Base-by-base conservation (phyloP, 2,329 filamentous ascomycete species). In the Verticillium isaacii region DNA sequence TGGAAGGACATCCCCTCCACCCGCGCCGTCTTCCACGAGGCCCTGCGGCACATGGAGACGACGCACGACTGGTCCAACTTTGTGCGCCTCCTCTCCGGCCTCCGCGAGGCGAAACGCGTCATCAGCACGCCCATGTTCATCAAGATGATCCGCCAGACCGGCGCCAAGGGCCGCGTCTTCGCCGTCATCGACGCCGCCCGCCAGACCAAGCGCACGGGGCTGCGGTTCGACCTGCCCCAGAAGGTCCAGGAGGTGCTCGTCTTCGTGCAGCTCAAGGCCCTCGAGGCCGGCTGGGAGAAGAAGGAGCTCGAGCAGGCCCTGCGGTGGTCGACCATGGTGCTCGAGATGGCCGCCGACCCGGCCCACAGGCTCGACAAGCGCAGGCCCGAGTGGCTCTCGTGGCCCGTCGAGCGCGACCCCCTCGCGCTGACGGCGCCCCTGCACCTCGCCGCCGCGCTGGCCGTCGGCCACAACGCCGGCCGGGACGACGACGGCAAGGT, bases 161-260 rank as follows among this genome's bases (percentile, higher is more conserved):
- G 76, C 59, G 25, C 60, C 32, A 72, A 71, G 59, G 80, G 78
- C 52, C 75, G 76, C 62, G 72, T 83, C 45, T 75, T 73, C 68
- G 67, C 76, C 14, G 70, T 86, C 37, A 76, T 87, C 65, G 81
- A 85, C 63, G 80, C 78, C 66, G 78, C 81, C 52, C 79, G 79
- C 66, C 73, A 76, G 65, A 76, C 74, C 60, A 71, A 75, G 34
- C 73, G 74, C 69, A 85, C 84, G 1, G 78, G 77, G 5, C 73
- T 84, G 65, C 65, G 69, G 45, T 73, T 86, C 32, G 69, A 77
- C 55, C 64, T 66, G 17, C 74, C 74, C 61, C 79, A 82, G 68
- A 73, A 70, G 62, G 74, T 79, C 64, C 73, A 73, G 67, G 69
- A 75, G 68, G 57, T 79, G 39, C 66, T 82, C 64, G 67, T 69